These are phyloP conservation scores for Coprinopsis cinerea DNA, from an alignment of 768 basidiomycete species.

Conservation along the genomic window DNA sequence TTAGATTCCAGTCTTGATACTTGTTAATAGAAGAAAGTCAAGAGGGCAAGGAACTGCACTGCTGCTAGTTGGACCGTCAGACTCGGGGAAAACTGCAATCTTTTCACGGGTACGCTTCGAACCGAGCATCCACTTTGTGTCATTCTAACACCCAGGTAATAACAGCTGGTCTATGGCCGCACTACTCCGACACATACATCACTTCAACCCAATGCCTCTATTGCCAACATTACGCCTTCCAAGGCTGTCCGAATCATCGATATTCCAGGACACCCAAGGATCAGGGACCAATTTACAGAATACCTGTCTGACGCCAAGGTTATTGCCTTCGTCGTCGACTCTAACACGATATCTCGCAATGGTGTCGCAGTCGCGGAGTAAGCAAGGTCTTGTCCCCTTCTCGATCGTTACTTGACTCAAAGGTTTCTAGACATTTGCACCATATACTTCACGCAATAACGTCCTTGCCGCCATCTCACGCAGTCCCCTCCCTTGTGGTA, in stretches of 20 bases:
- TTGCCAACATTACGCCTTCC: conserved; percentile 37
- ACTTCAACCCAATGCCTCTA: conserved; percentile 62
- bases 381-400: conserved; percentile 30
- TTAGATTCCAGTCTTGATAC: conserved; percentile 32
- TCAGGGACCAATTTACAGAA: conserved; percentile 69
- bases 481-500: conserved; percentile 54
- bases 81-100: conserved; percentile 79
- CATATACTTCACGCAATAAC: conserved; percentile 61
- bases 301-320: conserved; percentile 56
- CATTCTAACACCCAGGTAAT: conserved; percentile 6
- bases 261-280: conserved; percentile 80
- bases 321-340: conserved; percentile 75
- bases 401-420: background rate
- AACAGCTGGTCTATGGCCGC: conserved; percentile 60
- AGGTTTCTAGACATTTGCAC: conserved; percentile 59
- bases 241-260: conserved; percentile 57
- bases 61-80: conserved; percentile 70
- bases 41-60: conserved; percentile 51
- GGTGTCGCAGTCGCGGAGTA: conserved; percentile 76
- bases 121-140: background rate
- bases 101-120: conserved; percentile 51
- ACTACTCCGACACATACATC: conserved; percentile 70
- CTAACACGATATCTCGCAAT: conserved; percentile 72
- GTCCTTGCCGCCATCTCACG: conserved; percentile 66
- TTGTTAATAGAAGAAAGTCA: conserved; percentile 39